Conservation (phyloP, 306 rosid species). For the Fragaria ananassa region DNA sequence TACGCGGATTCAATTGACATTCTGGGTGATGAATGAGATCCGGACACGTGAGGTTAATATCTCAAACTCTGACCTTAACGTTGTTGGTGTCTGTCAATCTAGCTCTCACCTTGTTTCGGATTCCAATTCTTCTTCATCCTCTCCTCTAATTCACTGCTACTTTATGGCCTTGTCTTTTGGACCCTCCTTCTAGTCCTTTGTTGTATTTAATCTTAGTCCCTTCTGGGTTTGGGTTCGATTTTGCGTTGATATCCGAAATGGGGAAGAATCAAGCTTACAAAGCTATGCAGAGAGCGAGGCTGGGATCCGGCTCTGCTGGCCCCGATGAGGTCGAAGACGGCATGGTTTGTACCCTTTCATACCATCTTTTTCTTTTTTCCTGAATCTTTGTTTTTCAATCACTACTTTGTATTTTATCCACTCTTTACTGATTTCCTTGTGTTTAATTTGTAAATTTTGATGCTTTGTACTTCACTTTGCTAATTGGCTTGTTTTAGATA, state of each 20-base stretch:
- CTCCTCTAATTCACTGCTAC: background rate
- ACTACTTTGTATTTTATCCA: background rate
- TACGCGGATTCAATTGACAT: background rate
- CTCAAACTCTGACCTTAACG: background rate
- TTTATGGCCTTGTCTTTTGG: background rate
- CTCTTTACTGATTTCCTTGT: background rate
- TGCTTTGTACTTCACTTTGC: background rate
- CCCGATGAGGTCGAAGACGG: constrained; percentile 97
- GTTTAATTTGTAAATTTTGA: background rate
- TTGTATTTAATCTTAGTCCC: background rate
- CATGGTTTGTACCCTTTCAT: constrained; percentile 99
- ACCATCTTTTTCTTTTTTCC: constrained; percentile 15
- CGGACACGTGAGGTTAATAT: background rate
- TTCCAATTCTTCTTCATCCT: background rate
- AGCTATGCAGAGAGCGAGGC: constrained; percentile 95
- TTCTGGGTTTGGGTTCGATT: background rate
- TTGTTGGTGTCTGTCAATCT: background rate
- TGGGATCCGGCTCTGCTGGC: constrained; percentile 83
- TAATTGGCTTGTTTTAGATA: background rate
- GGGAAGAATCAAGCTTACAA: constrained; percentile 98
- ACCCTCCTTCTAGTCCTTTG: background rate
- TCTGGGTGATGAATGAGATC: background rate
- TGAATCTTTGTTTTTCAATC: background rate
- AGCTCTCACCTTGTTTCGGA: constrained; percentile 6
- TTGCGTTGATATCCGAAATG: constrained; percentile 35